Conservation (phyloP, 257 asterid species). For the Plantago ovata region DNA sequence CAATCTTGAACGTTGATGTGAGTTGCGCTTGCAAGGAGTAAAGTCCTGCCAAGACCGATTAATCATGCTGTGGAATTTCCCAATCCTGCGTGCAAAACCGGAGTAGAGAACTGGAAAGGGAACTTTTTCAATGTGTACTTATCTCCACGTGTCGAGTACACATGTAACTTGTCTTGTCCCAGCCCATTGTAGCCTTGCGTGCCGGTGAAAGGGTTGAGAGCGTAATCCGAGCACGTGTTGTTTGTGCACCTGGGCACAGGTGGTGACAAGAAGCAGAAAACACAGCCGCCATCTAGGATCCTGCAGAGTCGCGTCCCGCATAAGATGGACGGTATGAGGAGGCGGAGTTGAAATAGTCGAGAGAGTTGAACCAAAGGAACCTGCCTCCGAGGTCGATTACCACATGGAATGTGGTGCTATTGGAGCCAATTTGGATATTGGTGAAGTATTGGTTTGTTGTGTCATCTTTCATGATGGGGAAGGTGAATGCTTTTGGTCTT, state of each 20-base stretch:
- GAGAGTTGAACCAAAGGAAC: conserved; percentile 44
- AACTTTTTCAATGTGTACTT: conserved; percentile 21
- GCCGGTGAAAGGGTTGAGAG: conserved; percentile 51
- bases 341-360: conserved; percentile 37
- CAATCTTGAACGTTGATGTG: conserved; percentile 29
- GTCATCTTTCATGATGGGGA: conserved; percentile 40
- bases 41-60: conserved; percentile 41
- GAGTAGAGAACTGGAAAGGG: conserved; percentile 47
- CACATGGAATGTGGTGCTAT: conserved; percentile 28
- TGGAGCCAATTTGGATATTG: conserved; percentile 33
- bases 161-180: conserved; percentile 28
- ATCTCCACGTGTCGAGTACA: conserved; percentile 19
- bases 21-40: conserved; percentile 38
- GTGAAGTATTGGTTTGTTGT: conserved; percentile 44
- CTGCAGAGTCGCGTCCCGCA: conserved; percentile 35
- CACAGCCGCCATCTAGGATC: conserved; percentile 39
- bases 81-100: conserved; percentile 27
- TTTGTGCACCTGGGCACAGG: conserved; percentile 47
- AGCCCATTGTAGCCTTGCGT: conserved; percentile 42
- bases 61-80: conserved; percentile 27
- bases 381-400: conserved; percentile 47
- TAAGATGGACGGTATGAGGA: conserved; percentile 37
- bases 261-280: conserved; percentile 40
- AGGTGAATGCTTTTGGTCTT: conserved; percentile 34
- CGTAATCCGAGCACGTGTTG: conserved; percentile 47